A percentile compares a stretch with the other conserved stretches of the same genome.
These are phyloP conservation scores for Aureobasidium uvarum DNA, from an alignment of 2,329 filamentous ascomycete species.

Conservation along the genomic window DNA sequence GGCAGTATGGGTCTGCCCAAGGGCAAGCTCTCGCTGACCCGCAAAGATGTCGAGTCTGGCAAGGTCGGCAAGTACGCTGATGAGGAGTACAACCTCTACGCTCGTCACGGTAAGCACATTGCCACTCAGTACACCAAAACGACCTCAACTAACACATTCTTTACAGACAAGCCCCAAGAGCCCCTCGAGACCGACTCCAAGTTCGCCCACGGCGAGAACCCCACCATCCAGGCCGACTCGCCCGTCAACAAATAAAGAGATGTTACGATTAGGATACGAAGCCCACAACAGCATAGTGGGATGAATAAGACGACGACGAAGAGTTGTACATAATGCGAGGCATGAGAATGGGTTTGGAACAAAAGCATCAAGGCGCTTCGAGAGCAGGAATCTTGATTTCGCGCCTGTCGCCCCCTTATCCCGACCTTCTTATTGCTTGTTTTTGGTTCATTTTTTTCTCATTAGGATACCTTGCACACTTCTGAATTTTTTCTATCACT, in stretches of 20 bases:
- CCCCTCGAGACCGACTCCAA: constrained; percentile 52
- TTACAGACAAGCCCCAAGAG: constrained; percentile 54
- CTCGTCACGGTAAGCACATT: constrained; percentile 48
- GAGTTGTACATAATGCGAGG: constrained; percentile 23
- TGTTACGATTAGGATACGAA: constrained; percentile 3
- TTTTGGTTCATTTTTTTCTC: not conserved
- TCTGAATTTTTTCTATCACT: not conserved
- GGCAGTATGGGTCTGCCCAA: constrained; percentile 62
- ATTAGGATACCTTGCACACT: constrained; percentile 16
- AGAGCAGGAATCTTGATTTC: constrained; percentile 22
- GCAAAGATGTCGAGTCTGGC: constrained; percentile 60
- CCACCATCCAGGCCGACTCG: constrained; percentile 44
- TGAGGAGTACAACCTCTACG: constrained; percentile 52
- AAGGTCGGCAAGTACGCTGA: constrained; percentile 50
- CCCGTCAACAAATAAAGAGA: constrained; percentile 49
- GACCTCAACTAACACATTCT: not conserved
- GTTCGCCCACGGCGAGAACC: constrained; percentile 47
- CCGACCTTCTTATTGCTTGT: not conserved
- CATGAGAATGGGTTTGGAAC: not conserved
- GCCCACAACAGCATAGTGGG: not conserved
- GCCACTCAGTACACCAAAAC: not conserved
- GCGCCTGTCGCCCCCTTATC: constrained; percentile 2
- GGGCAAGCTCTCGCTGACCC: constrained; percentile 54
- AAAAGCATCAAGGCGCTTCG: constrained; percentile 17
- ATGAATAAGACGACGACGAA: not conserved